Evolutionary conservation across 345 rosid genomes (phyloP).

Genomic region (Pelargonium nanum): DNA sequence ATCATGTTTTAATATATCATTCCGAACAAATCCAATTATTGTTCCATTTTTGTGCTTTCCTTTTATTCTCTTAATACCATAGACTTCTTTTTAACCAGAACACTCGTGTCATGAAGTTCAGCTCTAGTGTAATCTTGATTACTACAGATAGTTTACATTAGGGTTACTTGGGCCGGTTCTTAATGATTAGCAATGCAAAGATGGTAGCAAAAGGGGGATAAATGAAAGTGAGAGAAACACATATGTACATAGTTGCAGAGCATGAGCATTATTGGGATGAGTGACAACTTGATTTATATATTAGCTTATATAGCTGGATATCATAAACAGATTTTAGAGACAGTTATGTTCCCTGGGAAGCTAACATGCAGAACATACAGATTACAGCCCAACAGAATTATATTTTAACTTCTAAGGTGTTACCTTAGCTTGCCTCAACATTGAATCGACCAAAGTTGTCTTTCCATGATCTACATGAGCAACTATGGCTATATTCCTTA

Average conservation of each 20-base stretch:
- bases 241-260: neutral
- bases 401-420: neutral
- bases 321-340: neutral
- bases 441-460: conserved; percentile 94
- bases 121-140: neutral
- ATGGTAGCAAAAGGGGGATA: neutral
- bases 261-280: no score
- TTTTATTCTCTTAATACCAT: no score
- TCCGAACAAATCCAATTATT: no score
- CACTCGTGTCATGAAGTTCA: neutral
- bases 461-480: conserved; percentile 99
- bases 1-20: no score
- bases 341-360: no score
- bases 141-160: neutral
- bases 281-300: neutral
- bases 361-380: neutral
- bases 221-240: neutral
- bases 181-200: neutral
- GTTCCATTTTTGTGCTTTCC: no score
- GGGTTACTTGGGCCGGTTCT: neutral
- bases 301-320: neutral
- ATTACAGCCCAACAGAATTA: neutral
- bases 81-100: neutral
- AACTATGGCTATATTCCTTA: conserved; percentile 90
- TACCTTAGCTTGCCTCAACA: conserved; percentile 93